phyloP scores from a whole-genome alignment of 2,329 filamentous ascomycete species.

The Fusarium praegraminearum region DNA sequence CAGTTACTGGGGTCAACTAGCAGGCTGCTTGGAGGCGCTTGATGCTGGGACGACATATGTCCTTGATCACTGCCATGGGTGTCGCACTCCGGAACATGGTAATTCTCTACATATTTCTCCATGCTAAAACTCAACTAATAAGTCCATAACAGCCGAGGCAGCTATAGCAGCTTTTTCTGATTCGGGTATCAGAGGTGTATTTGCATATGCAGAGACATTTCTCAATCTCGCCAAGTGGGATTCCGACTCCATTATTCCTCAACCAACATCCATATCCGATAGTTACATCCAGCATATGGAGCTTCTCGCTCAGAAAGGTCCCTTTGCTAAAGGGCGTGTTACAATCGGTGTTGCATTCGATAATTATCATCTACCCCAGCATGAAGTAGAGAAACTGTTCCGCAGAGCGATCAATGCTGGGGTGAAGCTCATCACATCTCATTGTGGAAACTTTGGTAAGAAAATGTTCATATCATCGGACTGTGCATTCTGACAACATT shows the following conservation, averaged over 20 bases:
- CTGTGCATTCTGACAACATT: background rate
- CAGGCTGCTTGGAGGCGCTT: background rate
- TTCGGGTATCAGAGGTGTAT: background rate
- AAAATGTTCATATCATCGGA: background rate
- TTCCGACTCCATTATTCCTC: background rate
- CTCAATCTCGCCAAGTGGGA: conserved; percentile 2
- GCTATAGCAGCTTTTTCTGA: background rate
- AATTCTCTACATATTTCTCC: no score
- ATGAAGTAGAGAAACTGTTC: background rate
- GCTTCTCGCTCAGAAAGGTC: background rate
- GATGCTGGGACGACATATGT: conserved; percentile 10
- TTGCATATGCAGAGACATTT: conserved; percentile 2
- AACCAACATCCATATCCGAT: background rate
- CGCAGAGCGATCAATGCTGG: background rate
- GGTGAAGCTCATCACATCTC: background rate
- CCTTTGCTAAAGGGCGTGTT: background rate
- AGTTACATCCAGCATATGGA: background rate
- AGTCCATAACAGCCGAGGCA: background rate
- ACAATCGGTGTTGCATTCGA: background rate
- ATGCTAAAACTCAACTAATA: background rate
- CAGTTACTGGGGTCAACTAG: conserved; percentile 7
- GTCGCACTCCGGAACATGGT: background rate
- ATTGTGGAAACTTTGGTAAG: background rate
- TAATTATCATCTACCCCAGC: background rate
- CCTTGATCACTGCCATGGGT: background rate